A percentile compares a stretch with the other conserved stretches of the same genome.
Evolutionary conservation across 2,329 filamentous ascomycete species (phyloP).

Genomic region (Pseudocercospora vitis): DNA sequence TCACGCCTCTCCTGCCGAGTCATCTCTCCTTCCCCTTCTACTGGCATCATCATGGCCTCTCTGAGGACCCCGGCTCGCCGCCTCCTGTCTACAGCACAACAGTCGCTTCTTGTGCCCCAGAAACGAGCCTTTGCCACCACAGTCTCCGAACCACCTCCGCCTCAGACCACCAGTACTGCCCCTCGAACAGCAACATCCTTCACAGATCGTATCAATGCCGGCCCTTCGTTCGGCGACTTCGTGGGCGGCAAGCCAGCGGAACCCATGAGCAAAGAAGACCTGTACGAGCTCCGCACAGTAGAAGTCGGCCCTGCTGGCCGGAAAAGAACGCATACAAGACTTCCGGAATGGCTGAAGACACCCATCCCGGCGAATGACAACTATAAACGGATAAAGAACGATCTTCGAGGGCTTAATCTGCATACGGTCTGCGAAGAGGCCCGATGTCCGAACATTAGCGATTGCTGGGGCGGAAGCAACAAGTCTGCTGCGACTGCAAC

Average conservation of each 20-base stretch:
- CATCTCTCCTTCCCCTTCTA: background rate
- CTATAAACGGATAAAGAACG: conserved; percentile 92
- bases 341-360: conserved; percentile 95
- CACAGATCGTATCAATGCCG: conserved; percentile 62
- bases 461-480: conserved; percentile 92
- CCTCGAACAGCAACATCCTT: conserved; percentile 55
- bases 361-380: conserved; percentile 83
- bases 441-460: conserved; percentile 92
- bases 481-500: conserved; percentile 92
- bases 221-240: conserved; percentile 65
- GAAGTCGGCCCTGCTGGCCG: conserved; percentile 61
- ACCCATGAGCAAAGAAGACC: conserved; percentile 51
- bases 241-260: conserved; percentile 47
- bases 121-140: conserved; percentile 48
- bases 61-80: conserved; percentile 23
- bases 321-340: conserved; percentile 67
- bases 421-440: conserved; percentile 99
- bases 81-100: conserved; percentile 17
- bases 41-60: conserved; percentile 20
- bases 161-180: conserved; percentile 31
- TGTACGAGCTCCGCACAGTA: conserved; percentile 61
- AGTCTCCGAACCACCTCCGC: conserved; percentile 24
- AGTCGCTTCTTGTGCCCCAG: conserved; percentile 32
- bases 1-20: conserved; percentile 3
- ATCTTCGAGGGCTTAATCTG: conserved; percentile 81